Conservation (phyloP, 2,329 filamentous ascomycete species). For the Sordariomycetes sp. region DNA sequence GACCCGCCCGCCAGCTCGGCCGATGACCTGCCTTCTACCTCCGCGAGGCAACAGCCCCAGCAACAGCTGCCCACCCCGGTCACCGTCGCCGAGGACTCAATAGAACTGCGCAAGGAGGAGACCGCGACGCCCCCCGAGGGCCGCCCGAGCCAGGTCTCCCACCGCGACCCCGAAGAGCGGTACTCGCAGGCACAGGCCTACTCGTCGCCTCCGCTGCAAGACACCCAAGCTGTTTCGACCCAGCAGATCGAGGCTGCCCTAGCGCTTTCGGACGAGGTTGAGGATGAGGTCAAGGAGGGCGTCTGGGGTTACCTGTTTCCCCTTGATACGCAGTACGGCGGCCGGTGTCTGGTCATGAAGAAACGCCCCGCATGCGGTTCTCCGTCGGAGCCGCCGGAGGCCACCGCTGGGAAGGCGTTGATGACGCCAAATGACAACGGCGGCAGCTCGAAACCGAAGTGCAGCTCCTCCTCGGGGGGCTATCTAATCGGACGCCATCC, state of each 20-base stretch:
- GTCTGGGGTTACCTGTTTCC: conserved; percentile 96
- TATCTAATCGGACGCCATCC: conserved; percentile 89
- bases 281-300: conserved; percentile 72
- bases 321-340: conserved; percentile 57
- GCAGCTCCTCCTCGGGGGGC: conserved; percentile 61
- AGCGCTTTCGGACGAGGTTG: conserved; percentile 60
- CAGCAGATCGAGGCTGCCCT: conserved; percentile 69
- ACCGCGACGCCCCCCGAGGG: conserved; percentile 60
- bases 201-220: conserved; percentile 52
- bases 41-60: conserved; percentile 51
- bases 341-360: conserved; percentile 60
- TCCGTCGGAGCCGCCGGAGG: neutral
- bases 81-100: conserved; percentile 51
- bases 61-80: conserved; percentile 73
- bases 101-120: conserved; percentile 51
- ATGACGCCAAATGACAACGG: neutral
- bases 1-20: conserved; percentile 34
- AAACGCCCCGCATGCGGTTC: conserved; percentile 59
- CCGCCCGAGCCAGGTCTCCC: conserved; percentile 41
- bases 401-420: neutral
- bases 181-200: conserved; percentile 32
- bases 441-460: conserved; percentile 17
- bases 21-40: conserved; percentile 20
- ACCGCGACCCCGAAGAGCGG: conserved; percentile 38
- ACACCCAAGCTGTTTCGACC: conserved; percentile 44